Percentiles rank a stretch among this genome's conserved stretches.
phyloP scores from a whole-genome alignment of 306 rosid species.

The Myrica gale region DNA sequence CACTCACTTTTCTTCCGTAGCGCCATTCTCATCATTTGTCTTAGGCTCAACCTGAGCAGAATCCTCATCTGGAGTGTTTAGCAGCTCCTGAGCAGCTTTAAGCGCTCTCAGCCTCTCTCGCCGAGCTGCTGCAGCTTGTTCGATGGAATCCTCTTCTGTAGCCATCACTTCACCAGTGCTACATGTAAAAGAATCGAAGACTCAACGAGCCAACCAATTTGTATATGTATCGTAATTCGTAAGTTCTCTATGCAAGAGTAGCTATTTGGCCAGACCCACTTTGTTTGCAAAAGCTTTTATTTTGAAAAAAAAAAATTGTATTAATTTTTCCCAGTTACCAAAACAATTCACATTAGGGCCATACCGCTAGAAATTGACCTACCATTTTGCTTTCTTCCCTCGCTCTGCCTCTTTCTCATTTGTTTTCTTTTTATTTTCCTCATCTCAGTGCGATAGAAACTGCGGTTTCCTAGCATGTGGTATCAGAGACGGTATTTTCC shows the following conservation, averaged over 20 bases:
- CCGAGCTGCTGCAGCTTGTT: slow-evolving; percentile 68
- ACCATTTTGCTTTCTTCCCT: neutral
- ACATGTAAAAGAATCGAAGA: neutral
- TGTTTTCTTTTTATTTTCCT: too few species aligned
- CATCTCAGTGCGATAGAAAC: too few species aligned
- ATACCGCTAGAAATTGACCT: neutral
- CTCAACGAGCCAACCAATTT: neutral
- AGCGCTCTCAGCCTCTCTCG: slow-evolving; percentile 75
- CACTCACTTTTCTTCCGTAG: slow-evolving; percentile 43
- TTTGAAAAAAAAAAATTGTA: too few species aligned
- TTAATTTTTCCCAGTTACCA: too few species aligned
- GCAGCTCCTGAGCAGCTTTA: slow-evolving; percentile 68
- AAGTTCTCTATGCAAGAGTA: too few species aligned
- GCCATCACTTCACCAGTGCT: slow-evolving; percentile 36
- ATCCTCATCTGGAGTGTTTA: slow-evolving; percentile 54
- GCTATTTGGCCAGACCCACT: neutral
- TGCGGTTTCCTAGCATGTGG: too few species aligned
- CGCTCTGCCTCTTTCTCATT: neutral
- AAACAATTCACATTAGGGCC: neutral
- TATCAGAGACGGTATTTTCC: too few species aligned
- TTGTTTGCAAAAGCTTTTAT: too few species aligned
- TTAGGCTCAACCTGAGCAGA: slow-evolving; percentile 18
- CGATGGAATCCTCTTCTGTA: slow-evolving; percentile 59
- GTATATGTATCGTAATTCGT: too few species aligned
- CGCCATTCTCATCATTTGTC: slow-evolving; percentile 11